Evolutionary conservation across 108 stramenopile species (phyloP), one percentile per base, ranked within the genome.

Genomic region (Cyclotella choctawhatcheeana): DNA sequence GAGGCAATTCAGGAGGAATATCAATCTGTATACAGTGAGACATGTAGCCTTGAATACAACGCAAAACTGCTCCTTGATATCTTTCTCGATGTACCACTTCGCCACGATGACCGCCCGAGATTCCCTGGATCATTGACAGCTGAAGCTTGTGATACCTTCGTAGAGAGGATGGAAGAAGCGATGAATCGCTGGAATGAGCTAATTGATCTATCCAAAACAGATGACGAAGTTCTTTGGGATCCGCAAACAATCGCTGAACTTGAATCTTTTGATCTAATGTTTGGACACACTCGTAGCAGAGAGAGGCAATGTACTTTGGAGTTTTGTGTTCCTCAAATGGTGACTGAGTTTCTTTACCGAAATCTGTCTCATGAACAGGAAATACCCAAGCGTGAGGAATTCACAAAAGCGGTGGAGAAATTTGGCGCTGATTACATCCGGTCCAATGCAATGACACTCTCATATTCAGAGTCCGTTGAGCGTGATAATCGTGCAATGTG

Each of bases 141-240:
- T n/a, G 51, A 52, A 52, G 6, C 6, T 52, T 52, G 51, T 52
- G 14, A 52, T 24, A 16, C 6, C 10, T 13, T 52, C 51, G 5
- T 52, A 52, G 51, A 16, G 51, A 52, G 51, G 22, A 52, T 52
- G 51, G 51, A 52, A 24, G 51, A 24, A 52, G 14, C 51, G 5
- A 52, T 52, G 51, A 24, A 52, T 16, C 51, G 51, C 6, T 52
- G 51, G 51, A 52, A 52, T 52, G 51, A 52, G n/a, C 51, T 52
- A 5, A 17, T 52, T 52, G 51, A 52, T 13, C 51, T 13, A 52
- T 7, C 14, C 51, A 52, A 52, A 16, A 52, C 18, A 24, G 22
- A 52, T 24, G 51, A 52, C 18, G 14, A 16, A 6, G 22, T 52
- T 6, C 14, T 52, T 13, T 52, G 51, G 51, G 14, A 52, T 52